Evolutionary conservation across 2,329 filamentous ascomycete genomes (phyloP), one percentile per base, ranked within the genome.

Genomic region (Colletotrichum magnum): DNA sequence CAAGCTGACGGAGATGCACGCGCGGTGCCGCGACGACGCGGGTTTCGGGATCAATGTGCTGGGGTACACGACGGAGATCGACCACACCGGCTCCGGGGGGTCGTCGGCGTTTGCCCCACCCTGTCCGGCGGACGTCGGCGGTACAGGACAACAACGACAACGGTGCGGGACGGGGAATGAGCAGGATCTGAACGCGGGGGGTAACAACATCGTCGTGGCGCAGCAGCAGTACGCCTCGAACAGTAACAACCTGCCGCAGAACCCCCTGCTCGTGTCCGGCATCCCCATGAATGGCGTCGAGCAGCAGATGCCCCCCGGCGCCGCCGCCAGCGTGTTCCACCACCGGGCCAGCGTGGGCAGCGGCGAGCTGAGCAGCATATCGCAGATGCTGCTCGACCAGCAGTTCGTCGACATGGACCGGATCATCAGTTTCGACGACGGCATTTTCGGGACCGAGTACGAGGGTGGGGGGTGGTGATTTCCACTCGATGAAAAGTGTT

Each of bases 281-380:
- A 53, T 66, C 7, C 56, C 36, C 2, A 50, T 60, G 47, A 59
- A 54, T 26, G 47, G 36, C 15, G 62, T 26, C 9, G 53, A 61
- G 18, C 21, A 36, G 32, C 7, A 10, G 32, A 36, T 36, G 32
- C 7, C 32, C 10, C 32, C 7, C 7, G 32, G 32, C 6, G 32
- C 32, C 10, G 32, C 32, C 9, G 32, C 21, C 21, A 7, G 26
- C 12, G 32, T 68, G 2, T 0, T 24, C 3, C 58, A 62, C 16
- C 60, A 65, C 54, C 50, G 66, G 24, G 36, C 54, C 2, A 64
- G 50, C 12, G 48, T 45, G 5, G 56, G 58, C 15, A 60, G 32
- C 4, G 75, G 72, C 12, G 74, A 76, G n/a, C 58, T 75, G 28
- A 71, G 72, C 5, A 68, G 50, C 18, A 76, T 76, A 6, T 73